Evolutionary conservation across 371 early-diverging fungal genomes (phyloP).

Genomic region (Mucor lusitanicus): DNA sequence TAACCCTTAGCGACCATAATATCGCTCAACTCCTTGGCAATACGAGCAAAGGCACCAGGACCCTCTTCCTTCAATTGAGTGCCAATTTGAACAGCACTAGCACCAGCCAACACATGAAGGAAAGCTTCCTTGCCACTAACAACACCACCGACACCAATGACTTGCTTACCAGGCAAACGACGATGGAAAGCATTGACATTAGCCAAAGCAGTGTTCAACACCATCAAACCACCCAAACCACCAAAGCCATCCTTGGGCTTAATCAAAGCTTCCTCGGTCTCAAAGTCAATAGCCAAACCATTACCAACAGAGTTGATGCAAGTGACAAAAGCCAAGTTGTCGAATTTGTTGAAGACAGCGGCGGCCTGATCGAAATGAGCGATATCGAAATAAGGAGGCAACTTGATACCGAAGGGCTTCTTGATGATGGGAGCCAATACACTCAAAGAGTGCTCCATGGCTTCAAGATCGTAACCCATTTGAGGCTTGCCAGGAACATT

Average conservation of each 20-base stretch:
- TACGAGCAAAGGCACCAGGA: constrained; percentile 43
- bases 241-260: constrained; percentile 58
- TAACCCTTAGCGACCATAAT: constrained; percentile 53
- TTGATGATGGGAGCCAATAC: constrained; percentile 48
- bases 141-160: constrained; percentile 56
- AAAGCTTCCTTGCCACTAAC: constrained; percentile 53
- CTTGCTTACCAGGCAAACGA: constrained; percentile 42
- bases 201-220: constrained; percentile 50
- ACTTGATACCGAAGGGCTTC: constrained; percentile 55
- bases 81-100: constrained; percentile 51
- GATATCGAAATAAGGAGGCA: constrained; percentile 56
- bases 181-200: constrained; percentile 55
- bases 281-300: constrained; percentile 52
- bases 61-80: constrained; percentile 54
- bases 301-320: constrained; percentile 57
- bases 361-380: constrained; percentile 52
- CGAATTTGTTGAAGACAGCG: constrained; percentile 44
- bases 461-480: constrained; percentile 51
- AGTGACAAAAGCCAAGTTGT: constrained; percentile 46
- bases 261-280: constrained; percentile 48
- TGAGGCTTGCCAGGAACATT: constrained; percentile 57
- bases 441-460: constrained; percentile 45
- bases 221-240: constrained; percentile 51
- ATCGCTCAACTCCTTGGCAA: constrained; percentile 46
- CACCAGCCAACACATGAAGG: constrained; percentile 52